Evolutionary conservation across 2,329 filamentous ascomycete species (phyloP).

Genomic region (Coniella vitis): DNA sequence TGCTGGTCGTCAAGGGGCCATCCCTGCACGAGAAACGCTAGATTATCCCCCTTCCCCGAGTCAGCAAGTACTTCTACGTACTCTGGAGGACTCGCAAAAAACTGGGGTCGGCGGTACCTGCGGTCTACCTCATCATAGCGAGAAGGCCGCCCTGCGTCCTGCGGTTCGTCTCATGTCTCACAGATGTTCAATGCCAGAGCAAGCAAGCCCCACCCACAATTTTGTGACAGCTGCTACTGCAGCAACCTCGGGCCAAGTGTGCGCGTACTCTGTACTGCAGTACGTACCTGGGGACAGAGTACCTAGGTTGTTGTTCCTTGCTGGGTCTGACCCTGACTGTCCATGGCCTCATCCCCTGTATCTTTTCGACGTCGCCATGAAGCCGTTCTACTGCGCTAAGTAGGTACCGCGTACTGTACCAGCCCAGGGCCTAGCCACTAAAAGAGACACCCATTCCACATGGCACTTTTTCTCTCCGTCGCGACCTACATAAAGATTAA

Average conservation of each 20-base stretch:
- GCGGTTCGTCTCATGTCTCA: constrained; percentile 32
- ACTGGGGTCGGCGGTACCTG: background rate
- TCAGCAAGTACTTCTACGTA: constrained; percentile 27
- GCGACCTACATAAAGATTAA: constrained; percentile 34
- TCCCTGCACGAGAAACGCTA: constrained; percentile 22
- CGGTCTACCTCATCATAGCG: constrained; percentile 25
- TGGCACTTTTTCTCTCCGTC: constrained; percentile 14
- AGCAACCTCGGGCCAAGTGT: no score
- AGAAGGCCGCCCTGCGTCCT: constrained; percentile 23
- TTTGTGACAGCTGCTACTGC: constrained; percentile 45
- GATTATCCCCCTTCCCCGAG: constrained; percentile 30
- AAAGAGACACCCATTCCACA: constrained; percentile 16
- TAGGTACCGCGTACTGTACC: constrained; percentile 25
- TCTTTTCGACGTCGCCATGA: no score
- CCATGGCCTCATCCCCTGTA: no score
- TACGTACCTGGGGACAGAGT: no score
- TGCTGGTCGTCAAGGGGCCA: constrained; percentile 16
- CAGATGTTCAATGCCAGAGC: constrained; percentile 18
- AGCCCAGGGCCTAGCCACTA: constrained; percentile 17
- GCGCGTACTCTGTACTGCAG: no score
- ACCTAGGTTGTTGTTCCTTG: constrained; percentile 36
- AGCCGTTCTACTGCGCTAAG: constrained; percentile 26
- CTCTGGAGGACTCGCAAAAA: constrained; percentile 34
- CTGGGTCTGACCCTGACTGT: constrained; percentile 32
- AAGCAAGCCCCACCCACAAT: constrained; percentile 42